A percentile compares a stretch with the other conserved stretches of the same genome.
These are phyloP conservation scores for Bruguiera gymnorhiza DNA, from an alignment of 345 rosid genomes.

Conservation along the genomic window DNA sequence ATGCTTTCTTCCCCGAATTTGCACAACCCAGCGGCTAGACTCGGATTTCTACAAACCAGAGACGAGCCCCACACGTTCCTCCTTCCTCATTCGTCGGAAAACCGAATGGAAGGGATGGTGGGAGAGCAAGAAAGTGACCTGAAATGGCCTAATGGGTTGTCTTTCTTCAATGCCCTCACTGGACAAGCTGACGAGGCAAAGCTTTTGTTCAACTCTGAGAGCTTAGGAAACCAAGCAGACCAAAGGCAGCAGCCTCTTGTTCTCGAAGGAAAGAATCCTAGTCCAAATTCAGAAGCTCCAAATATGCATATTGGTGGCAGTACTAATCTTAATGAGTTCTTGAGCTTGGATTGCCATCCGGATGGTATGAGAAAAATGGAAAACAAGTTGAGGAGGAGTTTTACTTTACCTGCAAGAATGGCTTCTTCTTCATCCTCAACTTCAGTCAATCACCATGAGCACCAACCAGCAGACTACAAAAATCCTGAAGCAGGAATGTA, in stretches of 20 bases:
- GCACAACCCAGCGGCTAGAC: slow-evolving; percentile 47
- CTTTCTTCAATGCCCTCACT: slow-evolving; percentile 75
- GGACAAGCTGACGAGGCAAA: slow-evolving; percentile 68
- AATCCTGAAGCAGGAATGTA: slow-evolving; percentile 61
- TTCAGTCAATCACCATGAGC: slow-evolving; percentile 52
- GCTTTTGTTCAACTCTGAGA: slow-evolving; percentile 66
- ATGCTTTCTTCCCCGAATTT: slow-evolving; percentile 62
- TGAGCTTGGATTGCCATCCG: slow-evolving; percentile 69
- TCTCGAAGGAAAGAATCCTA: slow-evolving; percentile 35
- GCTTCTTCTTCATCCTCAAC: slow-evolving; percentile 66
- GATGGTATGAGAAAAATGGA: slow-evolving; percentile 46
- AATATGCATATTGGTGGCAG: slow-evolving; percentile 20
- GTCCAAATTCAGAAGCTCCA: slow-evolving; percentile 49
- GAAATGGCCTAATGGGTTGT: slow-evolving; percentile 88
- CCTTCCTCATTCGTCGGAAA: slow-evolving; percentile 48
- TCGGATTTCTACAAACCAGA: slow-evolving; percentile 55
- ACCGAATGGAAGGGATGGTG: slow-evolving; percentile 50
- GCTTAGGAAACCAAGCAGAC: slow-evolving; percentile 45
- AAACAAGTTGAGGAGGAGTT: slow-evolving; percentile 75
- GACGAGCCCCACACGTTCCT: slow-evolving; percentile 74
- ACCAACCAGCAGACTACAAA: slow-evolving; percentile 47
- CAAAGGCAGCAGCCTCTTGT: slow-evolving; percentile 29
- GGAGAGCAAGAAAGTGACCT: slow-evolving; percentile 73
- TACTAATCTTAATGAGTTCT: slow-evolving; percentile 56
- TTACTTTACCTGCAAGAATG: slow-evolving; percentile 72